Conservation (phyloP, 2,329 filamentous ascomycete species). For the Penicillium janthinellum region DNA sequence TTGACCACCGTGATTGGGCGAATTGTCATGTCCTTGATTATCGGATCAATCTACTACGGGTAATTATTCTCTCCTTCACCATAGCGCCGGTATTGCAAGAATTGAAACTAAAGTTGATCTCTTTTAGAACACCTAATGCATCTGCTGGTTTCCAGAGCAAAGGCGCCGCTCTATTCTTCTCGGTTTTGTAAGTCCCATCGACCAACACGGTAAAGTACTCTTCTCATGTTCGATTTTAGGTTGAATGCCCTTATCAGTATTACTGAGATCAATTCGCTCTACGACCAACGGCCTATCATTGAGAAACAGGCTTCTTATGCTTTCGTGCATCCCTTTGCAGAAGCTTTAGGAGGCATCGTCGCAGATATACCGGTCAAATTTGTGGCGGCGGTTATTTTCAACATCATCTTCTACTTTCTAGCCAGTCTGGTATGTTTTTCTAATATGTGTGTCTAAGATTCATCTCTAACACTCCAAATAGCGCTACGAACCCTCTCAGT, state of each 20-base stretch:
- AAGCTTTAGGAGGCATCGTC: conserved; percentile 83
- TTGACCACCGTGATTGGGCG: conserved; percentile 68
- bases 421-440: conserved; percentile 62
- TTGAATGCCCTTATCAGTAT: conserved; percentile 64
- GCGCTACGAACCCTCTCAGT: conserved; percentile 46
- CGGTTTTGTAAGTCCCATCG: conserved; percentile 71
- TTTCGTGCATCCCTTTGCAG: conserved; percentile 84
- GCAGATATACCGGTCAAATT: conserved; percentile 86
- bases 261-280: conserved; percentile 79
- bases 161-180: conserved; percentile 81
- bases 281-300: conserved; percentile 86
- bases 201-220: background rate
- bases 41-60: conserved; percentile 58
- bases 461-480: conserved; percentile 22
- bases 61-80: conserved; percentile 1
- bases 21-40: conserved; percentile 72
- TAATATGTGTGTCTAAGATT: background rate
- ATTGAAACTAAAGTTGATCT: conserved; percentile 34
- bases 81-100: background rate
- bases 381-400: conserved; percentile 71
- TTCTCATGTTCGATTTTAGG: conserved; percentile 11
- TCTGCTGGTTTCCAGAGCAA: conserved; percentile 75
- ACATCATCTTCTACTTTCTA: conserved; percentile 83
- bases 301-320: conserved; percentile 89
- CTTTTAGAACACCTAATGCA: conserved; percentile 65